Percentiles rank a stretch among this genome's conserved stretches.
These are phyloP conservation scores for Haplosporangium gracile DNA, from an alignment of 192 early-diverging fungal species.

Conservation along the genomic window DNA sequence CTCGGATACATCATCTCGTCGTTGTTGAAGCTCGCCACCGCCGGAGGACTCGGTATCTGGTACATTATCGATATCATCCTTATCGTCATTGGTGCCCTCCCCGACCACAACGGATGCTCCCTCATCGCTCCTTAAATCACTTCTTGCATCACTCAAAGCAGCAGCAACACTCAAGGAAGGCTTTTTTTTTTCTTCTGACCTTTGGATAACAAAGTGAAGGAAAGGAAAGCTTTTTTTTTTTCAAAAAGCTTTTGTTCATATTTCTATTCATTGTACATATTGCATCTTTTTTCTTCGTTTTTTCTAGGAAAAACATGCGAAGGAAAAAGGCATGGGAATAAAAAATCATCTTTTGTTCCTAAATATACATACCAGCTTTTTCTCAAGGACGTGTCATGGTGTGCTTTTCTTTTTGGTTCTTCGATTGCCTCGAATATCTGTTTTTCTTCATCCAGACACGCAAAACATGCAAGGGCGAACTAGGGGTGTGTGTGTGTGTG, in stretches of 20 bases:
- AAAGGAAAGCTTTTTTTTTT: too few species aligned
- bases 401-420: neutral
- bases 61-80: slow-evolving; percentile 61
- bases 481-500: neutral
- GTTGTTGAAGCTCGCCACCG: slow-evolving; percentile 61
- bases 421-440: neutral
- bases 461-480: neutral
- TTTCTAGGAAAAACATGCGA: neutral
- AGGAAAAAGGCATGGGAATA: neutral
- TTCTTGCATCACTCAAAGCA: neutral
- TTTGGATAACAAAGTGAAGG: too few species aligned
- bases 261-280: slow-evolving; percentile 2
- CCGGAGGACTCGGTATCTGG: slow-evolving; percentile 64
- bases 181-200: too few species aligned
- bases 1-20: slow-evolving; percentile 66
- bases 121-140: slow-evolving; percentile 23
- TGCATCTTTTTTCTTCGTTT: neutral
- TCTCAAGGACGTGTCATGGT: neutral
- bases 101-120: slow-evolving; percentile 57
- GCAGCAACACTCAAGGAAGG: neutral
- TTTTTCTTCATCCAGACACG: neutral
- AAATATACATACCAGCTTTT: neutral
- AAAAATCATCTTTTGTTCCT: slow-evolving; percentile 1
- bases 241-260: neutral
- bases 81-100: slow-evolving; percentile 55